Conservation (phyloP, 805 yeast species). For the Yamadazyma sp. region DNA sequence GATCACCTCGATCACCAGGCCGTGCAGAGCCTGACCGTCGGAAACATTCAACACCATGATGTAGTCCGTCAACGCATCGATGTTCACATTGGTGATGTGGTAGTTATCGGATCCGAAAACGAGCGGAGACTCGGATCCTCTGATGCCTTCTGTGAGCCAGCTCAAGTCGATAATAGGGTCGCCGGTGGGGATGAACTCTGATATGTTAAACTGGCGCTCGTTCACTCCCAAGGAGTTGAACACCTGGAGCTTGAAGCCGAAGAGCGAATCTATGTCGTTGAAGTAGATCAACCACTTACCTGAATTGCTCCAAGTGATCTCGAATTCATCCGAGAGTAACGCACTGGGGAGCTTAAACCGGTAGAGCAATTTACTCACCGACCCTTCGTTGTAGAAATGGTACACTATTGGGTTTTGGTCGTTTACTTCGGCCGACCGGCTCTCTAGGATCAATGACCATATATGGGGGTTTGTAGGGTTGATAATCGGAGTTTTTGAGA, state of each 20-base stretch:
- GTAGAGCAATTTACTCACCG: constrained; percentile 27
- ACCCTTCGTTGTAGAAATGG: constrained; percentile 35
- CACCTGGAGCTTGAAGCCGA: constrained; percentile 29
- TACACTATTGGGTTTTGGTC: constrained; percentile 19
- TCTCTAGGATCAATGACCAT: constrained; percentile 30
- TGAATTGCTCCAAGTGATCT: constrained; percentile 30
- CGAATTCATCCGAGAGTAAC: constrained; percentile 17
- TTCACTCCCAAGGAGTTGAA: constrained; percentile 28
- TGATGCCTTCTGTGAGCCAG: constrained; percentile 19
- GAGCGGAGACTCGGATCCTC: constrained; percentile 4
- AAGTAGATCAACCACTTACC: constrained; percentile 37
- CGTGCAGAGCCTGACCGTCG: too few relatives aligned
- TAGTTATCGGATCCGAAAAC: constrained; percentile 12
- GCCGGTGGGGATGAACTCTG: constrained; percentile 14
- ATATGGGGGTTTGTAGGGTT: constrained; percentile 13
- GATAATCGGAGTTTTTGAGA: constrained; percentile 15
- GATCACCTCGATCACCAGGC: constrained; percentile 13
- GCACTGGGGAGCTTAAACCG: constrained; percentile 21
- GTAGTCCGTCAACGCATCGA: constrained; percentile 10
- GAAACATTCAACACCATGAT: constrained; percentile 12
- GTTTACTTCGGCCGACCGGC: constrained; percentile 11
- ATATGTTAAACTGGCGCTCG: constrained; percentile 8
- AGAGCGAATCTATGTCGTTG: constrained; percentile 21
- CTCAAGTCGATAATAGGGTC: constrained; percentile 18
- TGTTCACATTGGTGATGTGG: constrained; percentile 10